Evolutionary conservation across 129 eudicot genomes (phyloP).

Genomic region (Arctium minus): DNA sequence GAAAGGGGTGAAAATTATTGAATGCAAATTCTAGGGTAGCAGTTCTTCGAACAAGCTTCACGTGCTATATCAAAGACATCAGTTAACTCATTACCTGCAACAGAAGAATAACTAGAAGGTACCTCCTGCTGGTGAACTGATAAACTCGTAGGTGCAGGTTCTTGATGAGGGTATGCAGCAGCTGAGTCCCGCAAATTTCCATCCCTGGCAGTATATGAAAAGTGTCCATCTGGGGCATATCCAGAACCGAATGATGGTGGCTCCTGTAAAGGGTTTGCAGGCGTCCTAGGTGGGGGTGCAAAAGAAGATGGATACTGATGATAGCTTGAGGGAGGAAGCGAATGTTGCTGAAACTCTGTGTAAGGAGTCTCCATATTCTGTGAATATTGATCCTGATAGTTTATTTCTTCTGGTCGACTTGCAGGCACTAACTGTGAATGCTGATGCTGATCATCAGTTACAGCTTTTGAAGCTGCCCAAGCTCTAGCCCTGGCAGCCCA

Average conservation of each 20-base stretch:
- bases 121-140: conserved; percentile 98
- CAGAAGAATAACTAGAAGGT: conserved; percentile 99
- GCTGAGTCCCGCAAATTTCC: conserved; percentile 57
- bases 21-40: conserved; percentile 26
- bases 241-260: conserved; percentile 53
- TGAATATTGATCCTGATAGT: conserved; percentile 49
- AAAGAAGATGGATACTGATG: conserved; percentile 50
- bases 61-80: conserved; percentile 44
- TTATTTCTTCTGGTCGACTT: conserved; percentile 54
- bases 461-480: conserved; percentile 86
- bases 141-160: conserved; percentile 48
- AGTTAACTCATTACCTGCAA: conserved; percentile 84
- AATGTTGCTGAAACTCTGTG: conserved; percentile 45
- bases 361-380: conserved; percentile 54
- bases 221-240: conserved; percentile 48
- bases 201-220: conserved; percentile 58
- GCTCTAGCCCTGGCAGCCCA: conserved; percentile 97
- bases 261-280: conserved; percentile 46
- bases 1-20: conserved; percentile 4
- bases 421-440: conserved; percentile 41
- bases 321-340: conserved; percentile 50
- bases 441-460: conserved; percentile 58
- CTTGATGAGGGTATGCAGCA: conserved; percentile 52
- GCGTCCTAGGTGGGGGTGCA: conserved; percentile 44
- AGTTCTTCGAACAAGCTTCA: conserved; percentile 48